Percentiles rank a stretch among this genome's conserved stretches.
These are phyloP conservation scores for Pyrus bretschneideri DNA, from an alignment of 306 rosid species.

Conservation along the genomic window DNA sequence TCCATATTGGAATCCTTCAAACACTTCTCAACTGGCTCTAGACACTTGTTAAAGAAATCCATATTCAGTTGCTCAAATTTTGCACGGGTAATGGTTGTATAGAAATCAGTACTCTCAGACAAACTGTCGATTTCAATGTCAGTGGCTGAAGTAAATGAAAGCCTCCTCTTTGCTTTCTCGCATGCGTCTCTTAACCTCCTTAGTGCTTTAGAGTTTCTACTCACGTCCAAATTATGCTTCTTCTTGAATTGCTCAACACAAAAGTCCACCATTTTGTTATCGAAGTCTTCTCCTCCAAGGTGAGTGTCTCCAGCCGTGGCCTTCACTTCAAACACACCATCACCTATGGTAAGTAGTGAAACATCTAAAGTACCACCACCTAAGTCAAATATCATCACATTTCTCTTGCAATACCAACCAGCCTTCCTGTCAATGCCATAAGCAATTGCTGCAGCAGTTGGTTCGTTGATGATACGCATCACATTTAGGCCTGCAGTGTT, in stretches of 20 bases:
- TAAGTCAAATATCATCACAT: background rate
- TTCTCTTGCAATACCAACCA: background rate
- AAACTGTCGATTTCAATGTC: too few relatives aligned
- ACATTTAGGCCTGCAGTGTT: background rate
- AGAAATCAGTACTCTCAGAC: too few relatives aligned
- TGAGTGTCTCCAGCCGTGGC: constrained; percentile 3
- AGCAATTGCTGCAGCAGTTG: background rate
- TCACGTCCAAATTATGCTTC: too few relatives aligned
- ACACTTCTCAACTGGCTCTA: too few relatives aligned
- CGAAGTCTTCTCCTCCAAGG: constrained; percentile 7
- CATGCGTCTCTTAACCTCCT: too few relatives aligned
- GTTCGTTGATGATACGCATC: constrained; percentile 8
- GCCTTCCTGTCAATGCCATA: background rate
- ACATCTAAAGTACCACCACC: constrained; percentile 3
- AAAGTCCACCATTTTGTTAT: background rate
- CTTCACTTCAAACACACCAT: background rate
- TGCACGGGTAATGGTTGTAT: too few relatives aligned
- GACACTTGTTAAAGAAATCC: too few relatives aligned
- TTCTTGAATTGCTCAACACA: background rate
- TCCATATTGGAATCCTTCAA: too few relatives aligned
- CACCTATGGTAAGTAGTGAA: background rate
- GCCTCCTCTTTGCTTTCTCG: too few relatives aligned
- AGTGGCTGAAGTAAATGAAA: too few relatives aligned
- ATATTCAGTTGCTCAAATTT: too few relatives aligned
- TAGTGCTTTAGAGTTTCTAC: too few relatives aligned